phyloP scores from a whole-genome alignment of 495 filamentous ascomycete genomes.

The Oidiodendron maius region DNA sequence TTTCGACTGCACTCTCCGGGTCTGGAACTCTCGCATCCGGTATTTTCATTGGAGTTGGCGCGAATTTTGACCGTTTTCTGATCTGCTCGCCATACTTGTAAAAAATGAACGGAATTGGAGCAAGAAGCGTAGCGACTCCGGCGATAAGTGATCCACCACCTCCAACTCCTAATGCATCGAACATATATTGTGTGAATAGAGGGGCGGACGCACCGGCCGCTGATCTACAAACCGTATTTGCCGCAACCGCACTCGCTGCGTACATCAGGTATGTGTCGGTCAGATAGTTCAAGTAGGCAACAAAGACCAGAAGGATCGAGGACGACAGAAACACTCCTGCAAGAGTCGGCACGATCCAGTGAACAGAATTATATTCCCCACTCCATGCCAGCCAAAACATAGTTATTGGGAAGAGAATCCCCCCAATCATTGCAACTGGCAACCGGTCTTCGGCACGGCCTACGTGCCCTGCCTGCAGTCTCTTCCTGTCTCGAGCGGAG shows the following conservation, averaged over 20 bases:
- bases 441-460: constrained; percentile 41
- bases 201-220: constrained; percentile 55
- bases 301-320: constrained; percentile 50
- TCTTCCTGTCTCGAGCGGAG: constrained; percentile 33
- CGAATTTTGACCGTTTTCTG: constrained; percentile 27
- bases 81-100: constrained; percentile 44
- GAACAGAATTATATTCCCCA: constrained; percentile 13
- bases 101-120: constrained; percentile 44
- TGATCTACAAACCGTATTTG: constrained; percentile 50
- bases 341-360: constrained; percentile 18
- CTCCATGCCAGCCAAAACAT: constrained; percentile 14
- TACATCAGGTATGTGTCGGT: constrained; percentile 72
- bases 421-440: constrained; percentile 50
- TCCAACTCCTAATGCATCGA: constrained; percentile 37
- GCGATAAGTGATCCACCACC: constrained; percentile 43
- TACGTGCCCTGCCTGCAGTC: constrained; percentile 25
- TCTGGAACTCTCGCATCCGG: too few relatives aligned
- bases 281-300: constrained; percentile 67
- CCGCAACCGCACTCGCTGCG: constrained; percentile 61
- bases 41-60: constrained; percentile 13
- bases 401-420: constrained; percentile 41
- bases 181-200: constrained; percentile 65
- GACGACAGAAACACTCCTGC: constrained; percentile 15
- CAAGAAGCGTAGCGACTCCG: constrained; percentile 35
- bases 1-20: too few relatives aligned